These are phyloP conservation scores for Cladobotryum protrusum DNA, from an alignment of 2,329 filamentous ascomycete species.

Conservation along the genomic window DNA sequence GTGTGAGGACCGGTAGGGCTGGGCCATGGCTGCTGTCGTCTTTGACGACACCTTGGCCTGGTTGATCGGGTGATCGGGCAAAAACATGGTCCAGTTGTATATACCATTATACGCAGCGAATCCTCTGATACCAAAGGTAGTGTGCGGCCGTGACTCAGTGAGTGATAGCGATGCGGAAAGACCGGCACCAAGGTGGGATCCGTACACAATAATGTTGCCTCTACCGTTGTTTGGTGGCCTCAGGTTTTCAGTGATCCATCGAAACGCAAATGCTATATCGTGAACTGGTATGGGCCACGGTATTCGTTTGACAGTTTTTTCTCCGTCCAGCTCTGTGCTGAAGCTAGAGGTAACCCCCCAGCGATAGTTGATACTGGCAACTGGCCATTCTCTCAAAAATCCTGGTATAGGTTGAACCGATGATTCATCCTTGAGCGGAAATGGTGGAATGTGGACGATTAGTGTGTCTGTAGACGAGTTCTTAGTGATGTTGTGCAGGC, in stretches of 20 bases:
- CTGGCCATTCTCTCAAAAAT: constrained; percentile 38
- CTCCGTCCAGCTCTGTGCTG: constrained; percentile 9
- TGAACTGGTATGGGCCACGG: constrained; percentile 53
- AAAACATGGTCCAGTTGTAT: constrained; percentile 59
- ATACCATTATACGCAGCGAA: constrained; percentile 53
- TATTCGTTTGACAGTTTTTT: constrained; percentile 16
- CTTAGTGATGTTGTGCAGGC: constrained; percentile 42
- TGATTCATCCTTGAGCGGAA: constrained; percentile 26
- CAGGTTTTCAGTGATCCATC: constrained; percentile 44
- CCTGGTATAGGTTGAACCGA: constrained; percentile 28
- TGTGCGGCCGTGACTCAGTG: constrained; percentile 44
- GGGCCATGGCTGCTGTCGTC: not conserved
- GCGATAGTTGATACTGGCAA: constrained; percentile 54
- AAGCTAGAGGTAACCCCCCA: constrained; percentile 35
- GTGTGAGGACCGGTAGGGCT: constrained; percentile 27
- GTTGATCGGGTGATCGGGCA: constrained; percentile 46
- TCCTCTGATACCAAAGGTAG: constrained; percentile 44
- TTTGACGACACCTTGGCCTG: constrained; percentile 9
- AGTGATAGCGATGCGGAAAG: constrained; percentile 52
- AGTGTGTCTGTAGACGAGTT: constrained; percentile 37
- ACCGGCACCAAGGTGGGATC: constrained; percentile 52
- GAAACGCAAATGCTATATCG: constrained; percentile 48
- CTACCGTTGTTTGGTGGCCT: constrained; percentile 27
- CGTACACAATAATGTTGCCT: constrained; percentile 42
- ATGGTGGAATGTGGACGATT: constrained; percentile 50